phyloP scores from a whole-genome alignment of 306 rosid genomes.

The Casuarina glauca region DNA sequence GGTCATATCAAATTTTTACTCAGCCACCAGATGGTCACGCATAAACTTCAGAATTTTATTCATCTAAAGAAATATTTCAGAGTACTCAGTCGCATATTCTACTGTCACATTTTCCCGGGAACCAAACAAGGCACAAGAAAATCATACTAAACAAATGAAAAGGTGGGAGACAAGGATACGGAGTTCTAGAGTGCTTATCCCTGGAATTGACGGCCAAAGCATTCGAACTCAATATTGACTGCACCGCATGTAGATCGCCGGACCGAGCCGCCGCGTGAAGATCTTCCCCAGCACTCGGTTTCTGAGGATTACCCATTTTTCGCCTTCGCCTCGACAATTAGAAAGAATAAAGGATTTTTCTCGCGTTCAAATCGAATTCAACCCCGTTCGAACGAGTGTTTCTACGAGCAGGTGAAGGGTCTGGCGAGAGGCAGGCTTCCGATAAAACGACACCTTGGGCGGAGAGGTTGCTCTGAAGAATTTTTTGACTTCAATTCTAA shows the following conservation, averaged over 20 bases:
- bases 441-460: too few relatives aligned
- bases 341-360: neutral
- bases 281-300: constrained; percentile 40
- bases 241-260: constrained; percentile 65
- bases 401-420: too few relatives aligned
- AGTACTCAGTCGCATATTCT: too few relatives aligned
- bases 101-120: neutral
- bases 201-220: constrained; percentile 74
- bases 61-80: neutral
- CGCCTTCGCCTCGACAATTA: neutral
- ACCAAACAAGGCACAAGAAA: neutral
- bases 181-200: constrained; percentile 92
- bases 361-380: neutral
- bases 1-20: neutral
- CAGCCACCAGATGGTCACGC: neutral
- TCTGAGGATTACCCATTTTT: constrained; percentile 43
- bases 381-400: constrained; percentile 9
- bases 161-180: constrained; percentile 62
- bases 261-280: constrained; percentile 86
- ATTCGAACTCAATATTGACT: constrained; percentile 55
- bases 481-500: too few relatives aligned
- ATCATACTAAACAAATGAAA: neutral
- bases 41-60: neutral
- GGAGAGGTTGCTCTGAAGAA: too few relatives aligned
- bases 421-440: too few relatives aligned